phyloP scores from a whole-genome alignment of 2,329 filamentous ascomycete genomes.

The Ophiosphaerella korrae region DNA sequence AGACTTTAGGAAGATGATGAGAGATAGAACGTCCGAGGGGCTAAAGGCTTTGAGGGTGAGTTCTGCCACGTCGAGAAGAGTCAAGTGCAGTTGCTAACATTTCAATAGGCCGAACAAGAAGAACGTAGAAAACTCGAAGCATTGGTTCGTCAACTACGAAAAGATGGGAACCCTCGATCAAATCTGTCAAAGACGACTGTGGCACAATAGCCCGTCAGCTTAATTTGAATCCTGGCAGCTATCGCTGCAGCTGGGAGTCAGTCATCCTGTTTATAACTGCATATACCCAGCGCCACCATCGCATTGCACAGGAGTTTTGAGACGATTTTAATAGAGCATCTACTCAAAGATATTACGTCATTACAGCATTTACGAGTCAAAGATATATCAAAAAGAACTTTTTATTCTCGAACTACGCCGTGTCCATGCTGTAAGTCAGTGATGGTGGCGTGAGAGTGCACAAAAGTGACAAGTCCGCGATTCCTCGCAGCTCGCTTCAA shows the following conservation, averaged over 20 bases:
- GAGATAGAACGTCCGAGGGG: constrained; percentile 70
- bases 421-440: too few species aligned
- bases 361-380: too few species aligned
- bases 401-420: too few species aligned
- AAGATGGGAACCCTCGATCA: constrained; percentile 40
- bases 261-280: not conserved
- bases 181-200: constrained; percentile 16
- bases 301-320: constrained; percentile 4
- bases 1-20: constrained; percentile 83
- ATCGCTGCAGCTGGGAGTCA: too few species aligned
- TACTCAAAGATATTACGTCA: too few species aligned
- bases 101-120: constrained; percentile 69
- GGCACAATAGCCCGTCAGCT: constrained; percentile 1
- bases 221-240: too few species aligned
- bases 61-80: constrained; percentile 12
- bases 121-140: constrained; percentile 70
- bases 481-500: too few species aligned
- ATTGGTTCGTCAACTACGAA: constrained; percentile 61
- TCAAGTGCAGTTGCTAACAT: constrained; percentile 20
- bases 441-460: too few species aligned
- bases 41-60: constrained; percentile 68
- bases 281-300: constrained; percentile 5
- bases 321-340: too few species aligned
- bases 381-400: too few species aligned
- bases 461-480: too few species aligned